phyloP scores from a whole-genome alignment of 768 basidiomycete species.

The Russula sp. region DNA sequence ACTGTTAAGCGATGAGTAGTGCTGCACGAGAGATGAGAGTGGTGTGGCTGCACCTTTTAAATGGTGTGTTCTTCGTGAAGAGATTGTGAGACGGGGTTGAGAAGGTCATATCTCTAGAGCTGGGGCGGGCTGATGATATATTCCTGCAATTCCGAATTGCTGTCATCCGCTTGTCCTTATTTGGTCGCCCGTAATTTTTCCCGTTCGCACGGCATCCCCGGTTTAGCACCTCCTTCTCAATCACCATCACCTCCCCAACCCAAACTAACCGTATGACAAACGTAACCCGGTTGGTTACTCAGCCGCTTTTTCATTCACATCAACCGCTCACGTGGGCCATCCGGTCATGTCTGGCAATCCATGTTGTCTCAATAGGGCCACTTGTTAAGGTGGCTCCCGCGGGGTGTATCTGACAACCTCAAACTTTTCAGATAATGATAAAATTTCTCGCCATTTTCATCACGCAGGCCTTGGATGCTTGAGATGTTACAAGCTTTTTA shows the following conservation, averaged over 20 bases:
- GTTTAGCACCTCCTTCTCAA: too few species aligned
- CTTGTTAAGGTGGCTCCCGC: too few species aligned
- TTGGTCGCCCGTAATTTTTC: neutral
- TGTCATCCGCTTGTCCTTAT: constrained; percentile 4
- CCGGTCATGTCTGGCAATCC: too few species aligned
- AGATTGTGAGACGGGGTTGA: neutral
- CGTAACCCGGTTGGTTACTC: too few species aligned
- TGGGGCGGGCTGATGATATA: constrained; percentile 1
- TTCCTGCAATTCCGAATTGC: constrained; percentile 2
- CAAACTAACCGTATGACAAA: too few species aligned
- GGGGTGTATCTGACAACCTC: neutral
- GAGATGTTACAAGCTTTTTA: too few species aligned
- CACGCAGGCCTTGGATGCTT: neutral
- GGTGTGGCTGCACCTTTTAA: neutral
- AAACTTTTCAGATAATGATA: neutral
- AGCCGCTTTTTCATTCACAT: too few species aligned
- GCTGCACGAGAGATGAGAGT: neutral
- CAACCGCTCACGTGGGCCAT: too few species aligned
- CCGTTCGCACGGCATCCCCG: too few species aligned
- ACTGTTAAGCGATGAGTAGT: neutral
- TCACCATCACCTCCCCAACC: too few species aligned
- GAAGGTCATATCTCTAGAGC: neutral
- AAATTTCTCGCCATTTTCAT: neutral
- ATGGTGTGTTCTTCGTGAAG: neutral
- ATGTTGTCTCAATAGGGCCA: neutral